Evolutionary conservation across 805 yeast species (phyloP).

Genomic region (Kluyveromyces aestuarii): DNA sequence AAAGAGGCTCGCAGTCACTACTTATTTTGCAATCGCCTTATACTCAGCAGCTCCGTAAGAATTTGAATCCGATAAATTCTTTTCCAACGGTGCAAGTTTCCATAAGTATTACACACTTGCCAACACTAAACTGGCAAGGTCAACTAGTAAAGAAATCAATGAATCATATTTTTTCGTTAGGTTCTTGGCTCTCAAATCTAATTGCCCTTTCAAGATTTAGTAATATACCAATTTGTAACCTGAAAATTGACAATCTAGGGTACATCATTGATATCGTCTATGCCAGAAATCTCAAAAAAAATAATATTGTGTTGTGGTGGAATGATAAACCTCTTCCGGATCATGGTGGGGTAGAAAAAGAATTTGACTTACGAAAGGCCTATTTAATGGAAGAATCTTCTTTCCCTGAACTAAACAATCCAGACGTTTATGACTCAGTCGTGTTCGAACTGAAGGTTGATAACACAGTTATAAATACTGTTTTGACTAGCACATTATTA

Average conservation of each 20-base stretch:
- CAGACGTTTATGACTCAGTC: constrained; percentile 73
- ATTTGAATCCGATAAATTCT: constrained; percentile 39
- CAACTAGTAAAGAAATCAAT: constrained; percentile 54
- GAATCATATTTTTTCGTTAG: constrained; percentile 63
- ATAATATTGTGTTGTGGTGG: constrained; percentile 88
- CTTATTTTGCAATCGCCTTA: constrained; percentile 70
- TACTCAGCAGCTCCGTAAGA: constrained; percentile 36
- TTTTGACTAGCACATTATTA: constrained; percentile 72
- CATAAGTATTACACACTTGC: constrained; percentile 48
- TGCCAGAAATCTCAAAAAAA: constrained; percentile 62
- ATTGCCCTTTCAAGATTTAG: constrained; percentile 60
- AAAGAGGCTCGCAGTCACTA: constrained; percentile 54
- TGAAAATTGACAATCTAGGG: constrained; percentile 67
- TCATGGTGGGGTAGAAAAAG: constrained; percentile 73
- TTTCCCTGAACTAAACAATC: constrained; percentile 63
- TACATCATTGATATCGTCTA: constrained; percentile 78
- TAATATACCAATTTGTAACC: constrained; percentile 78
- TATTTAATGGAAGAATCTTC: constrained; percentile 44
- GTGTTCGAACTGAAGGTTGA: constrained; percentile 69
- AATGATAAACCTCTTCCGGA: constrained; percentile 69
- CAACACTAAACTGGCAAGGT: constrained; percentile 78
- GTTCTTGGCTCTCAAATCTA: constrained; percentile 63
- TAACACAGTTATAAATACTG: constrained; percentile 77
- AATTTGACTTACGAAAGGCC: constrained; percentile 35
- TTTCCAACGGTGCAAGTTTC: constrained; percentile 59